Conservation (phyloP, 768 basidiomycete species). For the Rhizopogon vesiculosus region DNA sequence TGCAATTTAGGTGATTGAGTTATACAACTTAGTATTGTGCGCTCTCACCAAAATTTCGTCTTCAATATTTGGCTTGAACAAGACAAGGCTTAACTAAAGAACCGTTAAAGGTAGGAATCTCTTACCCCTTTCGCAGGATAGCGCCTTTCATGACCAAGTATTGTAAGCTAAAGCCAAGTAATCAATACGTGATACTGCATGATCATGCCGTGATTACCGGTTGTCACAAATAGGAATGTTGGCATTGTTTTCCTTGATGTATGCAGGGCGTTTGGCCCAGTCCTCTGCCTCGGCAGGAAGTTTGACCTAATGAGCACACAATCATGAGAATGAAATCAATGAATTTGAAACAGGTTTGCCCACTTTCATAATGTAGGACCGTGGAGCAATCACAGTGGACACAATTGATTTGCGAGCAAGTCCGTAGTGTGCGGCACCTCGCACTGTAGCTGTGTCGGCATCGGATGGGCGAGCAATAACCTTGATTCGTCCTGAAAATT, state of each 20-base stretch:
- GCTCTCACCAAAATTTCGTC: conserved; percentile 75
- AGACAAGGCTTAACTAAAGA: conserved; percentile 11
- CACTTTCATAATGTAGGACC: conserved; percentile 86
- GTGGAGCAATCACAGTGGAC: conserved; percentile 76
- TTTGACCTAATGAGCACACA: conserved; percentile 53
- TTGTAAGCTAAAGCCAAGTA: conserved; percentile 54
- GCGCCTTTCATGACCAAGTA: conserved; percentile 87
- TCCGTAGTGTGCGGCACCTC: conserved; percentile 87
- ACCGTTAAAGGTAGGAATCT: background rate
- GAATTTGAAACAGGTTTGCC: conserved; percentile 6
- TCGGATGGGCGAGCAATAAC: conserved; percentile 83
- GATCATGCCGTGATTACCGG: conserved; percentile 37
- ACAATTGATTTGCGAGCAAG: conserved; percentile 72
- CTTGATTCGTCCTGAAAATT: conserved; percentile 58
- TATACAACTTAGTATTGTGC: conserved; percentile 1
- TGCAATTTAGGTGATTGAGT: conserved; percentile 7
- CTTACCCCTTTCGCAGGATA: conserved; percentile 80
- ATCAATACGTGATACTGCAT: background rate
- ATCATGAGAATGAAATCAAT: background rate
- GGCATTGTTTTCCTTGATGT: conserved; percentile 74
- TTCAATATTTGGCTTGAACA: conserved; percentile 65
- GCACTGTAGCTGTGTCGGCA: conserved; percentile 83
- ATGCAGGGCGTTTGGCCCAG: conserved; percentile 79
- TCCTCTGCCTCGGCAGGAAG: conserved; percentile 86
- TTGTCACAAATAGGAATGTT: conserved; percentile 81